Evolutionary conservation across 2,329 filamentous ascomycete genomes (phyloP), one percentile per base, ranked within the genome.

Genomic region (Aureobasidium leucospermi): DNA sequence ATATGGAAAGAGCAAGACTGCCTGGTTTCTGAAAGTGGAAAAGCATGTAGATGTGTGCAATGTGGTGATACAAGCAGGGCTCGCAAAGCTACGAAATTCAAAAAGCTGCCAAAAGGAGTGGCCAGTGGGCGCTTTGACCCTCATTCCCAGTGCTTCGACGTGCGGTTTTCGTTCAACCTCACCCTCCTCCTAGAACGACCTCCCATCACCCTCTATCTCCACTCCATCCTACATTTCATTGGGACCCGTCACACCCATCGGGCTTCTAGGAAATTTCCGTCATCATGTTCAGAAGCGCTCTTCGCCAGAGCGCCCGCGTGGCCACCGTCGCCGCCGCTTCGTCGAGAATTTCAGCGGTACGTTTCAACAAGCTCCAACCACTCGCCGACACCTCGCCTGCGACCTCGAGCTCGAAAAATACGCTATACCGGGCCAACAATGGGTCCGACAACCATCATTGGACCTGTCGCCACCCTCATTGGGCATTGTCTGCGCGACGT

Each of bases 221-320:
- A 62, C 61, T 62, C 61, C 47, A 62, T 51, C 53, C 47, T 49
- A 16, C 34, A 60, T 52, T 53, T 60, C 55, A 56, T 46, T 56
- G 61, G 61, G 61, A 59, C 52, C 58, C 58, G 51, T 59, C 43
- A 60, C 45, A 60, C 46, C 61, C 48, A 58, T 60, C 61, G 61
- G 61, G 60, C 47, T 62, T 62, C 55, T 51, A 36, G 48, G 55
- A 58, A 58, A 58, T 58, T 58, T 58, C 55, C 46, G 48, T 60
- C 76, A 83, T 78, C 81, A 96, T 97, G 93, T 96, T 96, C 85
- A 90, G 93, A 82, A 96, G 89, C 87, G 92, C 93, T 83, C 85
- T 97, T 81, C 87, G 92, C 83, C 91, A 96, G 85, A 95, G 91
- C 79, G 88, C 88, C 83, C 91, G 92, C 84, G 88, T 89, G 79